Evolutionary conservation across 1,284 basidiomycete species (phyloP), one percentile per base, ranked within the genome.

Genomic region (Wallemia ichthyophaga): DNA sequence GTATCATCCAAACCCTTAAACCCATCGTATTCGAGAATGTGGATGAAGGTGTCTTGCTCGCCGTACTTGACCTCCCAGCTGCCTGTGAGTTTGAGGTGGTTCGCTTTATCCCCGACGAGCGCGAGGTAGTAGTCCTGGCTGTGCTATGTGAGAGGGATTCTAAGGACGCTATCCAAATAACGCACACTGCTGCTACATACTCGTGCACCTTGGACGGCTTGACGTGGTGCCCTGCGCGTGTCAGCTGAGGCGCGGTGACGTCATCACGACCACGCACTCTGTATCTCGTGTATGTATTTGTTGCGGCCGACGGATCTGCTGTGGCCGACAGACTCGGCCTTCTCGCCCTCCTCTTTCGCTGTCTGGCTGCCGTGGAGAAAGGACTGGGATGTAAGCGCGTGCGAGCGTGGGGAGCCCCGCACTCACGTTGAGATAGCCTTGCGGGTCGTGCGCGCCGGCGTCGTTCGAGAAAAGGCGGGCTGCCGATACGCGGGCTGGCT

Each of bases 41-140:
- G 55, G 13, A 56, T 75, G 69, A 85, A 88, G 2, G 79, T 82
- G 67, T 92, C 89, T 62, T 87, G 82, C 61, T 85, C 78, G 54
- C 89, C 89, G 26, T 94, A 76, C 33, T 84, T 67, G 1, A 82
- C 80, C 70, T 94, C 87, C 85, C 87, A 95, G 65, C 80, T 84
- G 27, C 89, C 89, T 1, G 82, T 85, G 60, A 94, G 73, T 70
- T 91, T 89, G 62, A 89, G 81, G 59, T 81, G 76, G 58, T 89
- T 69, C 57, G 80, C 74, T 23, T 77, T 68, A 65, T 85, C 81
- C 57, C 79, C 76, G 66, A 79, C 79, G 60, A 94, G 74, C 19
- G 80, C 79, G 27, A 75, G 74, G 68, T 88, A 92, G 70, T 85
- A 92, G 32, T 74, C 74, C 69, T 84, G 83, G 17, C 84, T 86